These are phyloP conservation scores for Farysia itapuensis DNA, from an alignment of 1,284 basidiomycete species.

Conservation along the genomic window DNA sequence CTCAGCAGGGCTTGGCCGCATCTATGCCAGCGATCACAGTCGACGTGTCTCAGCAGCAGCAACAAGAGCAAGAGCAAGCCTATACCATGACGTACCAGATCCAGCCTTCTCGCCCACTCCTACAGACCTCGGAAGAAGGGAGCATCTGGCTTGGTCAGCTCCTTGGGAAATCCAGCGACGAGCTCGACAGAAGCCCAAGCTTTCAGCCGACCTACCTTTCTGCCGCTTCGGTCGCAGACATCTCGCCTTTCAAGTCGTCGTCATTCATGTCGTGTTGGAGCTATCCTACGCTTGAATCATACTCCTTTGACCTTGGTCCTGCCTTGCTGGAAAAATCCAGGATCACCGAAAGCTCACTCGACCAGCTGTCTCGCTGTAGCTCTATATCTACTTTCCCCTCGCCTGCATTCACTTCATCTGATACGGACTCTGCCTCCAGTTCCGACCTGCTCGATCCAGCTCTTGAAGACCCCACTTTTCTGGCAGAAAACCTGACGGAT, in stretches of 20 bases:
- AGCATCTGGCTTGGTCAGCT: slow-evolving; percentile 31
- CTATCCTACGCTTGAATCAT: slow-evolving; percentile 2
- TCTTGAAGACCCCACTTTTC: slow-evolving; percentile 12
- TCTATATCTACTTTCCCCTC: slow-evolving; percentile 14
- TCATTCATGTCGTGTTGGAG: slow-evolving; percentile 26
- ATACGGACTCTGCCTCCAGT: slow-evolving; percentile 28
- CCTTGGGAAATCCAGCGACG: slow-evolving; percentile 15
- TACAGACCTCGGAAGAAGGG: slow-evolving; percentile 1
- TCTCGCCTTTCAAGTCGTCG: slow-evolving; percentile 35
- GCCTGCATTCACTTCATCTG: slow-evolving; percentile 23
- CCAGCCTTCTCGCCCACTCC: slow-evolving; percentile 22
- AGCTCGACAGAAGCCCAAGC: slow-evolving; percentile 3
- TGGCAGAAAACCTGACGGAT: slow-evolving; percentile 22
- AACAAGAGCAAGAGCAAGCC: slow-evolving; percentile 1
- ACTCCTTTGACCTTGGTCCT: background rate
- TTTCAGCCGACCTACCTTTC: slow-evolving; percentile 6
- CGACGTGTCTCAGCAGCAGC: slow-evolving; percentile 12
- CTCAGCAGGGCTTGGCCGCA: background rate
- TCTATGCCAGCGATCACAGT: slow-evolving; percentile 3
- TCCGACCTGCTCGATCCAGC: slow-evolving; percentile 10
- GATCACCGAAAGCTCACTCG: slow-evolving; percentile 4
- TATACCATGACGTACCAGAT: slow-evolving; percentile 19
- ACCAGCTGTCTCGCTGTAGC: slow-evolving; percentile 7
- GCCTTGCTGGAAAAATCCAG: no score
- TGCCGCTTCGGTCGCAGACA: slow-evolving; percentile 10